Evolutionary conservation across 1,284 basidiomycete genomes (phyloP).

Genomic region (Naganishia albida): DNA sequence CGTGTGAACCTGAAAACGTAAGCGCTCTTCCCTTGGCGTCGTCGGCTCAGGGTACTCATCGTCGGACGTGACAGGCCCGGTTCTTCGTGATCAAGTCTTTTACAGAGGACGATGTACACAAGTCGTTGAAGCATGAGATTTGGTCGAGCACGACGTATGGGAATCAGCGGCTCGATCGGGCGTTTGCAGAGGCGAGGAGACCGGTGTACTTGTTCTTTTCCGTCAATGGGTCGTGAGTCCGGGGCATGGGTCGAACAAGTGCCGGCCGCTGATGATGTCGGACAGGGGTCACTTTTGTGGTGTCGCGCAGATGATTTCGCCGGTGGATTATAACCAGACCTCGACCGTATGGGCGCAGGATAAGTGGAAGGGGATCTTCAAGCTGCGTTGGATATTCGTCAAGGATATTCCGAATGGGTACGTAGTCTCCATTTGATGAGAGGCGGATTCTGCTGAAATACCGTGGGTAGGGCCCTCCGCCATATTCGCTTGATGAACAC

Average conservation of each 20-base stretch:
- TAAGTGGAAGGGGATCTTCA: constrained; percentile 98
- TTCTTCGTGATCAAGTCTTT: constrained; percentile 98
- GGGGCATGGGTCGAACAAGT: neutral
- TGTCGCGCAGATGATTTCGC: constrained; percentile 92
- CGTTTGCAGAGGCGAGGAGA: constrained; percentile 85
- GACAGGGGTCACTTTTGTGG: constrained; percentile 89
- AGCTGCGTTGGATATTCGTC: constrained; percentile 92
- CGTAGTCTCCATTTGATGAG: constrained; percentile 66
- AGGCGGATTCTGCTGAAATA: neutral
- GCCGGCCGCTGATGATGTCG: neutral
- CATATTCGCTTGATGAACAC: constrained; percentile 70
- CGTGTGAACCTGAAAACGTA: constrained; percentile 74
- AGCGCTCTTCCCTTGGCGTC: constrained; percentile 42
- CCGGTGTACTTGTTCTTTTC: constrained; percentile 96
- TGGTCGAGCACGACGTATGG: constrained; percentile 95
- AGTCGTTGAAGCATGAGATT: constrained; percentile 92
- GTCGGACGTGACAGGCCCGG: constrained; percentile 64
- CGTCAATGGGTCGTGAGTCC: constrained; percentile 76
- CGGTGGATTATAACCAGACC: constrained; percentile 58
- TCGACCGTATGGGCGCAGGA: constrained; percentile 92
- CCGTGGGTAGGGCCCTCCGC: constrained; percentile 38
- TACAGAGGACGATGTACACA: constrained; percentile 96
- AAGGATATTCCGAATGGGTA: constrained; percentile 87
- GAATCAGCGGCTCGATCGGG: constrained; percentile 91
- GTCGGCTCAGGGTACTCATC: neutral